phyloP scores from a whole-genome alignment of 371 early-diverging fungal genomes.

The Vittaforma corneae region DNA sequence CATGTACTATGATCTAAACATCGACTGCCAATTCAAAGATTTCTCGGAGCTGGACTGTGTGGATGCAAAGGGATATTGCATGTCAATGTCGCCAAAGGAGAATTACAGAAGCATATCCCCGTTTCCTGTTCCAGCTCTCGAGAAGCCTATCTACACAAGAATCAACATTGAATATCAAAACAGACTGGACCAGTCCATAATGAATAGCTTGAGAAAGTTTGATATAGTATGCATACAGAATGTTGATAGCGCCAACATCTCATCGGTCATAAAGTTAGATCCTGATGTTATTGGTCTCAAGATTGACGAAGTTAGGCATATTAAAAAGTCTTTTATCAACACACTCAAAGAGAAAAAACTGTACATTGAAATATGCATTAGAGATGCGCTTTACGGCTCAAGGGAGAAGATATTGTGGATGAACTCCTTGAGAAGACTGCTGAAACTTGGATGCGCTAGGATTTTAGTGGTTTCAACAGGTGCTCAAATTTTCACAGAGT shows the following conservation, averaged over 20 bases:
- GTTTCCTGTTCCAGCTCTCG: neutral
- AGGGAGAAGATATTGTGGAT: conserved; percentile 9
- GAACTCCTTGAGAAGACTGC: neutral
- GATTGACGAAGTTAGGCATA: neutral
- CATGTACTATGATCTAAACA: conserved; percentile 9
- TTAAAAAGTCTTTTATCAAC: neutral
- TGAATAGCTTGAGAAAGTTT: conserved; percentile 2
- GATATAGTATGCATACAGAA: conserved; percentile 9
- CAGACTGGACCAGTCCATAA: neutral
- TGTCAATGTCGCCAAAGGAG: neutral
- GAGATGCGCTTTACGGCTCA: conserved; percentile 10
- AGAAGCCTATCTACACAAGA: conserved; percentile 3
- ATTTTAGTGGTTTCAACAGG: conserved; percentile 9
- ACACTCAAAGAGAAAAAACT: neutral
- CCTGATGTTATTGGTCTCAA: conserved; percentile 8
- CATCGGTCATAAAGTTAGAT: conserved; percentile 2
- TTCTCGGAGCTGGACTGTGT: neutral
- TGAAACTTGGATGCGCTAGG: neutral
- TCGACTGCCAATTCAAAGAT: neutral
- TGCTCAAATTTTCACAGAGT: conserved; percentile 4
- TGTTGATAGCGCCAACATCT: neutral
- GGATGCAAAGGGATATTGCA: conserved; percentile 2
- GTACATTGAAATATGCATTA: conserved; percentile 9
- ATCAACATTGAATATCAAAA: conserved; percentile 11
- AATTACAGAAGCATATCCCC: neutral